Percentiles rank a stretch among this genome's conserved stretches.
phyloP scores from a whole-genome alignment of 805 yeast species.

The Pichia sporocuriosa region DNA sequence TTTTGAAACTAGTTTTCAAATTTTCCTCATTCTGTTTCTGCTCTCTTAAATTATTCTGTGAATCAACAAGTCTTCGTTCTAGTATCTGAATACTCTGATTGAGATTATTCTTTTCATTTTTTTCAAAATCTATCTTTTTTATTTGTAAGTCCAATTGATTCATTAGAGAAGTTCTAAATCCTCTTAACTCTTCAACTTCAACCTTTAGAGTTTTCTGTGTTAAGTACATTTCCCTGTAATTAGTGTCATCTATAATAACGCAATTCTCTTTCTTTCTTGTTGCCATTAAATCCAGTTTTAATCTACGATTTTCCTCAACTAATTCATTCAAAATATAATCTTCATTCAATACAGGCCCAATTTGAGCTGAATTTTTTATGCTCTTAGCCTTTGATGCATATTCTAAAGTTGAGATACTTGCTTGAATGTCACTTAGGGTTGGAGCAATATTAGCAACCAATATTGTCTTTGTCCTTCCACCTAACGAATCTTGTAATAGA shows the following conservation, averaged over 20 bases:
- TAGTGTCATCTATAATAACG: constrained; percentile 52
- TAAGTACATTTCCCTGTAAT: constrained; percentile 45
- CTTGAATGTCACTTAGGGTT: constrained; percentile 39
- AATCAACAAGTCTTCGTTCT: constrained; percentile 27
- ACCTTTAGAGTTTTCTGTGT: constrained; percentile 44
- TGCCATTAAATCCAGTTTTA: constrained; percentile 50
- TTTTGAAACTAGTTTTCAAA: constrained; percentile 4
- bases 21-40: constrained; percentile 12
- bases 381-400: constrained; percentile 53
- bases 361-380: constrained; percentile 45
- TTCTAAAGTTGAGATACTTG: constrained; percentile 46
- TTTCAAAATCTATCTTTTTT: constrained; percentile 17
- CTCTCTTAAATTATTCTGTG: constrained; percentile 29
- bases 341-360: constrained; percentile 38
- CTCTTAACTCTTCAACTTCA: constrained; percentile 41
- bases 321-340: constrained; percentile 39
- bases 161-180: constrained; percentile 35
- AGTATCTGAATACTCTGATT: constrained; percentile 12
- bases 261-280: constrained; percentile 56
- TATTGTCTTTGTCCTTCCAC: constrained; percentile 83
- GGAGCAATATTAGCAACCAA: constrained; percentile 87
- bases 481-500: constrained; percentile 68
- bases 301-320: constrained; percentile 37
- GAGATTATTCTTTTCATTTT: constrained; percentile 19
- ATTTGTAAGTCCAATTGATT: constrained; percentile 12